These are phyloP conservation scores for Bipolaris sorokiniana DNA, from an alignment of 2,329 filamentous ascomycete genomes.

Conservation along the genomic window DNA sequence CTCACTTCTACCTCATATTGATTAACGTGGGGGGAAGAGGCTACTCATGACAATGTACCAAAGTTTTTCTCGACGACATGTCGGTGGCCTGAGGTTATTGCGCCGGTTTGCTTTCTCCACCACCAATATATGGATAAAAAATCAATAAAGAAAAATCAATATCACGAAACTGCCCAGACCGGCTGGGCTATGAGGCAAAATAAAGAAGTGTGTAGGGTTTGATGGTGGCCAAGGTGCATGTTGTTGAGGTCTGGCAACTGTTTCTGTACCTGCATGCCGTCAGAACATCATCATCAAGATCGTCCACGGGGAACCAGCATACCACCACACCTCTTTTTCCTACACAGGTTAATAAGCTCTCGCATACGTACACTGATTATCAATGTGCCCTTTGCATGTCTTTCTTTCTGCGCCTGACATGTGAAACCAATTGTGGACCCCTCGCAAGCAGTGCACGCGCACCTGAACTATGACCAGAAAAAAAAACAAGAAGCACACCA, in stretches of 20 bases:
- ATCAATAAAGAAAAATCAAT: not conserved
- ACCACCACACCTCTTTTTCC: not conserved
- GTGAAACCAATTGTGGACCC: conserved; percentile 2
- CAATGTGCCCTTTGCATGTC: not conserved
- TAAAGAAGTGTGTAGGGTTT: not conserved
- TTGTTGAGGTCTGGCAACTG: conserved; percentile 1
- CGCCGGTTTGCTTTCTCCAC: not conserved
- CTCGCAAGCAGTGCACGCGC: not conserved
- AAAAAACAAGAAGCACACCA: not conserved
- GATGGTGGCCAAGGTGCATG: not conserved
- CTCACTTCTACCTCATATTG: conserved; percentile 1
- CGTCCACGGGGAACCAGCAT: not conserved
- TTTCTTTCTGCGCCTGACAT: not conserved
- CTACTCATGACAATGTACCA: not conserved
- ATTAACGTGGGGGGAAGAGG: conserved; percentile 7
- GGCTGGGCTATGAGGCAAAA: not conserved
- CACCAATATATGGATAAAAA: not conserved
- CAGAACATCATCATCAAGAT: conserved; percentile 4
- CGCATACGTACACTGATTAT: not conserved
- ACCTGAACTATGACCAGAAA: not conserved
- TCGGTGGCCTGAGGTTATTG: not conserved
- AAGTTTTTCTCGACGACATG: conserved; percentile 9
- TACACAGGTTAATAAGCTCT: not conserved
- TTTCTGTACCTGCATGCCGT: conserved; percentile 11
- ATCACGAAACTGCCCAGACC: not conserved